Evolutionary conservation across 2,329 filamentous ascomycete genomes (phyloP).

Genomic region (Orbilia oligospora): DNA sequence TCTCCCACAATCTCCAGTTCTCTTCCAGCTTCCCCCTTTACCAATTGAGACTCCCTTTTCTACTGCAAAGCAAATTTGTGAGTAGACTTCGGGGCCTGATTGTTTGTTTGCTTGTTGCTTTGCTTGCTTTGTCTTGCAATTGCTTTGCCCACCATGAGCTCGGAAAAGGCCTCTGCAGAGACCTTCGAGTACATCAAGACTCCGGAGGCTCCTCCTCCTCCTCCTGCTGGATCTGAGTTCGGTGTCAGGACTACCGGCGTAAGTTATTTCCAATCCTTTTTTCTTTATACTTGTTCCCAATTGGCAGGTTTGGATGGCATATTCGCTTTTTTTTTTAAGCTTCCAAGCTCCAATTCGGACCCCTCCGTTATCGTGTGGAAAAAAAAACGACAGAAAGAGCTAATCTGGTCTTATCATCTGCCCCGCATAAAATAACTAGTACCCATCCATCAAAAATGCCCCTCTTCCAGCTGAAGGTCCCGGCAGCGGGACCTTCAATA

Average conservation of each 20-base stretch:
- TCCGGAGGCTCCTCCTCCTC: conserved; percentile 70
- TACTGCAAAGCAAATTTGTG: not conserved
- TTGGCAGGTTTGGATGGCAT: not conserved
- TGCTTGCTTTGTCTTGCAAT: not conserved
- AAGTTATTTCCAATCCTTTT: conserved; percentile 64
- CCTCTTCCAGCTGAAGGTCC: conserved; percentile 91
- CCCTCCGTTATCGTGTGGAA: conserved; percentile 21
- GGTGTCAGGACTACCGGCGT: conserved; percentile 73
- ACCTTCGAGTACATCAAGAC: conserved; percentile 77
- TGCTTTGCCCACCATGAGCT: conserved; percentile 58
- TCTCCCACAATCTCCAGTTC: not conserved
- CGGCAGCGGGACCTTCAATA: conserved; percentile 89
- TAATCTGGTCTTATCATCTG: conserved; percentile 35
- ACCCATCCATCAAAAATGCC: conserved; percentile 90
- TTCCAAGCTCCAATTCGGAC: conserved; percentile 34
- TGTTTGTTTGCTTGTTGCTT: conserved; percentile 1
- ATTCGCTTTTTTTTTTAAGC: not conserved
- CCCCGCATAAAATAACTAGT: conserved; percentile 68
- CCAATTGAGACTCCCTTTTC: conserved; percentile 23
- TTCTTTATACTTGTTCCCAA: conserved; percentile 16
- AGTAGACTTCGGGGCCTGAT: conserved; percentile 14
- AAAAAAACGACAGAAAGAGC: not conserved
- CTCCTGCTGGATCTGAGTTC: conserved; percentile 72
- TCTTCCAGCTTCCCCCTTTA: not conserved
- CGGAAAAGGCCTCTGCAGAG: conserved; percentile 68